Base-by-base conservation (phyloP, 2,329 filamentous ascomycete genomes). In the Fusarium vanettenii region DNA sequence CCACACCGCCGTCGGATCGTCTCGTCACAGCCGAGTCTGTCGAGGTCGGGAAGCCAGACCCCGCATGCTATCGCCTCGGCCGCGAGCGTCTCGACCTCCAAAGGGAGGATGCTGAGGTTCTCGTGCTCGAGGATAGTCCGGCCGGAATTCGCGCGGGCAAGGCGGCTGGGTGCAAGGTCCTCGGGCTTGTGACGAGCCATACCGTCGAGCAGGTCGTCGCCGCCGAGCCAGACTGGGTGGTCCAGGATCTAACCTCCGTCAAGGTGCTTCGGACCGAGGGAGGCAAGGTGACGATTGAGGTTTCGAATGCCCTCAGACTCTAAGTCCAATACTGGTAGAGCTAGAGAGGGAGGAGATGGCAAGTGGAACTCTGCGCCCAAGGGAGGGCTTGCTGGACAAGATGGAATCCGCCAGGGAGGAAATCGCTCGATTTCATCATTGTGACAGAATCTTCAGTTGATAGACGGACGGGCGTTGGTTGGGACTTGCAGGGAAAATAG, bases 111-210 rank as follows among this genome's bases (percentile, higher is more conserved):
- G 87, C 84, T 64, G 83, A 85, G 35, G 84, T 96, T 50, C 86
- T 98, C 65, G 95, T 98, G 59, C 85, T 98, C 41, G 95, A 98
- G 84, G 95, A 98, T 85, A 94, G 94, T 66, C 95, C 95, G 6
- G 94, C 95, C 9, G 95, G 95, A 6, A 94, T 98, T 79, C 88
- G 85, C 74, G 91, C 95, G 31, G 95, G 95, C 59, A 97, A 95
- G 84, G 94, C 90, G 1, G 95, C 95, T 11, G 95, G 95, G 2
- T 98, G 93, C 85, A 92, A 90, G 80, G 95, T 98, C 14, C 85
- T 97, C 55, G 95, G 92, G n/a, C 85, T 98, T 64, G 90, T 93
- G 65, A 98, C 95, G 64, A 97, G 94, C 79, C 95, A 98, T 84
- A 91, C 89, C 29, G 86, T 92, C 55, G 90, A 91, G 77, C 90